Evolutionary conservation across 1,284 basidiomycete genomes (phyloP), one percentile per base, ranked within the genome.

Genomic region (Schizophyllum commune): DNA sequence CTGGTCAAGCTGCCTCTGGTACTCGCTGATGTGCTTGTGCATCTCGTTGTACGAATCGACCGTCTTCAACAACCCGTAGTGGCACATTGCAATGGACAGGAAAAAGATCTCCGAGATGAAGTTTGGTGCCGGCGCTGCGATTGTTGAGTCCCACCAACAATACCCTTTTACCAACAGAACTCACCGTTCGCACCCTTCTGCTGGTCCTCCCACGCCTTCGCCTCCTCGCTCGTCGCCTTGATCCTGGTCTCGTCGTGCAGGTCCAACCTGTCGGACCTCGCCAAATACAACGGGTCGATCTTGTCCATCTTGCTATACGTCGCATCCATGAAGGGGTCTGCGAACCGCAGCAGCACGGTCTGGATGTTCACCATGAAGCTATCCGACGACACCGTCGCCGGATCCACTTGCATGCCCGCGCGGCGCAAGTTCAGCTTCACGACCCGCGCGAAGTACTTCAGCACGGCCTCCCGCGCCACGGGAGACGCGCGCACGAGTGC

Each of bases 41-140:
- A 89, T 80, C 57, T 85, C 84, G 52, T 86, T 85, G 65, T 87
- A 88, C 7, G 83, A 86, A 55, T 86, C 85, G 56, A 95, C 86
- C 0, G 92, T 92, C 70, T 85, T 88, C 67, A 89, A 80, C 62
- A 92, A 83, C 1, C 94, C 95, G 60, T 94, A 88, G 72, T 97
- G 94, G 63, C 90, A 88, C 77, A 89, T 88, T 0, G 92, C 87
- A 62, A 92, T 83, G 8, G 88, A 81, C 51, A 98, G 79, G 78
- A 91, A 98, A 78, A 97, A 99, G 11, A 97, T 85, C 60, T 98
- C 91, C 1, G 96, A 95, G 66, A 99, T 96, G 75, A 99, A 99
- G 73, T 97, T 98, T 1, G 91, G 82, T 5, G 82, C 65, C 53
- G 82, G 70, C 13, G 77, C 83, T 83, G 66, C 56, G 64, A n/a